A percentile compares a stretch with the other conserved stretches of the same genome.
phyloP scores from a whole-genome alignment of 73 alveolate genomes.

The Urostyla sp. region DNA sequence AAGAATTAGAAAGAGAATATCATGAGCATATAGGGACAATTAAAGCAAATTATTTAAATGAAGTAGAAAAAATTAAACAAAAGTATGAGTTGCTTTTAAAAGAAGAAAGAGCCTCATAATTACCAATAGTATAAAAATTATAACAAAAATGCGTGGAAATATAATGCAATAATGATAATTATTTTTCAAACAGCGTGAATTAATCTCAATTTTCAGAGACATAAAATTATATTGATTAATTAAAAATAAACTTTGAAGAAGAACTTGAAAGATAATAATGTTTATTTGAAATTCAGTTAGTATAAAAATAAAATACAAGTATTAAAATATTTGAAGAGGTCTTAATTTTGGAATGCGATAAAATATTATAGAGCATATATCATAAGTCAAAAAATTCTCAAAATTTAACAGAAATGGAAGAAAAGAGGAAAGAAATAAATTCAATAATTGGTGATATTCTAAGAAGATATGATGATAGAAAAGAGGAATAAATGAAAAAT shows the following conservation, averaged over 20 bases:
- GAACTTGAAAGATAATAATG: conserved; percentile 42
- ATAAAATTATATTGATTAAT: conserved; percentile 13
- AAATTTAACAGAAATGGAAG: neutral
- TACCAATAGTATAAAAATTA: neutral
- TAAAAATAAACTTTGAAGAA: conserved; percentile 38
- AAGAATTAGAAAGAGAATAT: conserved; percentile 35
- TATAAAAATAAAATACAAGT: neutral
- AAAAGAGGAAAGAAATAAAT: conserved; percentile 12
- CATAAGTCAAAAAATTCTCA: neutral
- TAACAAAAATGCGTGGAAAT: neutral
- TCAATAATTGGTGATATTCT: conserved; percentile 27
- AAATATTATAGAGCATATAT: conserved; percentile 19
- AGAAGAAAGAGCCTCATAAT: conserved; percentile 43
- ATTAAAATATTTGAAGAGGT: conserved; percentile 19
- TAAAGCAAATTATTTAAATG: neutral
- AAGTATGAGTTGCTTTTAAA: conserved; percentile 21
- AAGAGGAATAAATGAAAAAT: conserved; percentile 1
- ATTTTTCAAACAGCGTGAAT: neutral
- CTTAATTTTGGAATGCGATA: conserved; percentile 30
- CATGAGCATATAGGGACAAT: neutral
- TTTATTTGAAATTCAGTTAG: conserved; percentile 16
- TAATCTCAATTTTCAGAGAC: neutral
- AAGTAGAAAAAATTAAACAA: conserved; percentile 10
- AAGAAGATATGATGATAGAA: conserved; percentile 23
- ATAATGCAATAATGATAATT: neutral